Evolutionary conservation across 306 rosid species (phyloP).

Genomic region (Carpinus viminea): DNA sequence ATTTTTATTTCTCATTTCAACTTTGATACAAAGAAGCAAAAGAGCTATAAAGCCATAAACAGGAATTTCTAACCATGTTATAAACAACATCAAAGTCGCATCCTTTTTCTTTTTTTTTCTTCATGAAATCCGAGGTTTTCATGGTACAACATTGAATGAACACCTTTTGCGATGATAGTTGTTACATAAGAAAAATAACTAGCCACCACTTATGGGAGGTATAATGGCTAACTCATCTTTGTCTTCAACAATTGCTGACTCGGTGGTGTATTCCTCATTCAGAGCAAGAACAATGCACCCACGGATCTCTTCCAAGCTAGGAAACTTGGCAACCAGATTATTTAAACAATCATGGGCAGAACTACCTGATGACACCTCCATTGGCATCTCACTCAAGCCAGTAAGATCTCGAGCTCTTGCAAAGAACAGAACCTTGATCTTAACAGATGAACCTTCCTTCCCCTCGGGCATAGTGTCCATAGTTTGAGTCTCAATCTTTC

Average conservation of each 20-base stretch:
- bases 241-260: conserved; percentile 57
- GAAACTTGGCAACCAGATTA: conserved; percentile 59
- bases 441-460: conserved; percentile 36
- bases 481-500: conserved; percentile 16
- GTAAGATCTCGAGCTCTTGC: conserved; percentile 89
- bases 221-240: conserved; percentile 80
- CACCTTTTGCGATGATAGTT: neutral
- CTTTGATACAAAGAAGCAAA: no score
- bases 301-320: conserved; percentile 67
- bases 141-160: neutral
- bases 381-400: conserved; percentile 54
- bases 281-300: conserved; percentile 80
- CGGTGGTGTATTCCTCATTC: conserved; percentile 75
- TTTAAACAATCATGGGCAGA: conserved; percentile 70
- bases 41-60: no score
- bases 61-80: no score
- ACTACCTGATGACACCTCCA: conserved; percentile 76
- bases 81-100: no score
- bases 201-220: conserved; percentile 92
- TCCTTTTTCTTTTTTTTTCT: no score
- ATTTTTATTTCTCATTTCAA: no score
- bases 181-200: neutral
- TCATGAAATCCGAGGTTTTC: no score
- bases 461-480: conserved; percentile 16
- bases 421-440: conserved; percentile 72